Percentiles rank a stretch among this genome's conserved stretches.
phyloP scores from a whole-genome alignment of 2,329 filamentous ascomycete species.

The Leptosphaerulina australis region DNA sequence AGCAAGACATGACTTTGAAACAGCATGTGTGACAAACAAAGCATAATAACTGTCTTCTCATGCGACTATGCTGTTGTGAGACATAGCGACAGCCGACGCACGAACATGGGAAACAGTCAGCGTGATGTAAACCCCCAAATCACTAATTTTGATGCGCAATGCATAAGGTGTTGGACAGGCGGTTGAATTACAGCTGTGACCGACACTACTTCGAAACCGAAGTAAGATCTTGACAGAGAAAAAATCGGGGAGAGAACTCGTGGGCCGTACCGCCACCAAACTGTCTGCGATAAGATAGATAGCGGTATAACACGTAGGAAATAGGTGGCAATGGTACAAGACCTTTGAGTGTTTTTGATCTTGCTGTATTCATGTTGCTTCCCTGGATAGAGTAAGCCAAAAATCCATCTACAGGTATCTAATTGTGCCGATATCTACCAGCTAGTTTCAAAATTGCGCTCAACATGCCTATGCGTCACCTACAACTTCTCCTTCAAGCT shows the following conservation, averaged over 20 bases:
- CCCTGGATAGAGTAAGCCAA: slow-evolving; percentile 21
- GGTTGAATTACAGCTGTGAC: no score
- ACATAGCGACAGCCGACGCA: slow-evolving; percentile 28
- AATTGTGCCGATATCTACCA: slow-evolving; percentile 23
- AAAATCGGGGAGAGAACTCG: no score
- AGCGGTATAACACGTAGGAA: neutral
- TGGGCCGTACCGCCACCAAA: no score
- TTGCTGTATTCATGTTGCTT: slow-evolving; percentile 17
- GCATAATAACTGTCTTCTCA: slow-evolving; percentile 8
- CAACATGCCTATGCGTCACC: slow-evolving; percentile 9
- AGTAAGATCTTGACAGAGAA: no score
- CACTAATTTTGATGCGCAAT: no score
- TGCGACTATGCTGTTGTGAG: slow-evolving; percentile 29
- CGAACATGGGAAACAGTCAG: slow-evolving; percentile 8
- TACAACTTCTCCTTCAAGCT: slow-evolving; percentile 79
- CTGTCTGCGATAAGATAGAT: no score
- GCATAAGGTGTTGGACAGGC: no score
- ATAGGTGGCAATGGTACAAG: neutral
- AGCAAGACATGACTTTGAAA: slow-evolving; percentile 21
- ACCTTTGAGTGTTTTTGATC: slow-evolving; percentile 16
- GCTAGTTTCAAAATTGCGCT: slow-evolving; percentile 14
- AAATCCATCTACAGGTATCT: slow-evolving; percentile 26
- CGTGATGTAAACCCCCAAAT: no score
- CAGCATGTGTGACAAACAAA: slow-evolving; percentile 38
- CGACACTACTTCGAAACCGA: no score